These are phyloP conservation scores for Scheffersomyces lignicola DNA, from an alignment of 1,139 yeast genomes.

Conservation along the genomic window DNA sequence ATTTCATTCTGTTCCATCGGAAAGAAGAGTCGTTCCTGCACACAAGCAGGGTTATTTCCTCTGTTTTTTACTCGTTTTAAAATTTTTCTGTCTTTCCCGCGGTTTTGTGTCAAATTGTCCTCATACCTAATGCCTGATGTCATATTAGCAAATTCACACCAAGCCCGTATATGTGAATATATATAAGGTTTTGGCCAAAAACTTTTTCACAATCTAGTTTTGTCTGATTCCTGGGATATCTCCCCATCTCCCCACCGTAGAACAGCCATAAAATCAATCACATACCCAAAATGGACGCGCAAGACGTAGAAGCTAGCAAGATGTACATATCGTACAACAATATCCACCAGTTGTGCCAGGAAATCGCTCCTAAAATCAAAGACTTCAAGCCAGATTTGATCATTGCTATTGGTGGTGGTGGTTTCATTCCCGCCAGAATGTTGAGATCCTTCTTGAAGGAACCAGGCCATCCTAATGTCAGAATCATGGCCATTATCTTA, in stretches of 20 bases:
- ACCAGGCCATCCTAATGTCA: conserved; percentile 83
- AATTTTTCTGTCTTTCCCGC: too few species aligned
- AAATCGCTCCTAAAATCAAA: conserved; percentile 71
- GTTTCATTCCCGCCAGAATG: conserved; percentile 95
- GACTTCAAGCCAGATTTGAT: conserved; percentile 79
- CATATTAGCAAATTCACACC: too few species aligned
- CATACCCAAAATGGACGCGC: conserved; percentile 24
- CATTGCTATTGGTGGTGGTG: conserved; percentile 93
- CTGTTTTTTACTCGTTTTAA: background rate
- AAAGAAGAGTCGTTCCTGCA: too few species aligned
- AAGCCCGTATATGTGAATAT: too few species aligned
- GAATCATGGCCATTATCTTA: conserved; percentile 91
- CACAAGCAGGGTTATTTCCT: background rate
- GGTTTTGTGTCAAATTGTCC: too few species aligned
- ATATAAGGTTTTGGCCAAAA: too few species aligned
- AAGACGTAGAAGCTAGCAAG: conserved; percentile 46
- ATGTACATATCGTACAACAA: conserved; percentile 88
- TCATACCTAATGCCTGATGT: too few species aligned
- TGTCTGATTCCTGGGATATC: conserved; percentile 12
- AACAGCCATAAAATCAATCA: conserved; percentile 2
- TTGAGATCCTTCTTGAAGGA: conserved; percentile 86
- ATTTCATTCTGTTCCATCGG: too few species aligned
- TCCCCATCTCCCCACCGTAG: conserved; percentile 5
- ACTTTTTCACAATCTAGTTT: conserved; percentile 5
- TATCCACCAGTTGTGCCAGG: conserved; percentile 90